Evolutionary conservation across 106 monocot species (phyloP).

Genomic region (Dendrobium nobile): DNA sequence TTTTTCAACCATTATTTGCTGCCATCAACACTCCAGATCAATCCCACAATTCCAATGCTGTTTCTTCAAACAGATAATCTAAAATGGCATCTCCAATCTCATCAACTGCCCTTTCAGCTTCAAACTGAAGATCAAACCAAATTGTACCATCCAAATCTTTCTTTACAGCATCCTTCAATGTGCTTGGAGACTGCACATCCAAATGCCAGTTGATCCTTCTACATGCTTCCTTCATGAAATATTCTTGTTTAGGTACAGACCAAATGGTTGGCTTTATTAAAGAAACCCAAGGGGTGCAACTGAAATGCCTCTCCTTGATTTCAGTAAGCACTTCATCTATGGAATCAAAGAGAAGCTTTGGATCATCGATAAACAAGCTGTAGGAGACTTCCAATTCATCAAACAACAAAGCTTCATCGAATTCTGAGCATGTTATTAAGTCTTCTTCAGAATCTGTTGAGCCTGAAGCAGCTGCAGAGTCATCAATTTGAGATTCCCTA

Average conservation of each 20-base stretch:
- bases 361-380: conserved; percentile 38
- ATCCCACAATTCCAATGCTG: conserved; percentile 52
- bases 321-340: conserved; percentile 60
- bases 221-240: conserved; percentile 39
- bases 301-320: conserved; percentile 34
- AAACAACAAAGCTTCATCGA: conserved; percentile 51
- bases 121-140: conserved; percentile 55
- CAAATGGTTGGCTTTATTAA: conserved; percentile 19
- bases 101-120: conserved; percentile 23
- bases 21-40: neutral
- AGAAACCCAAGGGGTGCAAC: conserved; percentile 39
- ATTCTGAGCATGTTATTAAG: conserved; percentile 10
- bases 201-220: conserved; percentile 34
- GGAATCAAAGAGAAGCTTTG: conserved; percentile 72
- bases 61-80: conserved; percentile 65
- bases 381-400: conserved; percentile 65
- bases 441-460: conserved; percentile 18
- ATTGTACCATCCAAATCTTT: conserved; percentile 39
- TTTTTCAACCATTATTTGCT: conserved; percentile 3
- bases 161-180: conserved; percentile 44
- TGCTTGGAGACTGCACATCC: conserved; percentile 20
- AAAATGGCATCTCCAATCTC: conserved; percentile 44
- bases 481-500: neutral
- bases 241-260: conserved; percentile 23
- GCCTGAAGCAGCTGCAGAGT: conserved; percentile 13